Percentiles rank a stretch among this genome's conserved stretches.
phyloP scores from a whole-genome alignment of 805 yeast genomes.

The Candida adriatica region DNA sequence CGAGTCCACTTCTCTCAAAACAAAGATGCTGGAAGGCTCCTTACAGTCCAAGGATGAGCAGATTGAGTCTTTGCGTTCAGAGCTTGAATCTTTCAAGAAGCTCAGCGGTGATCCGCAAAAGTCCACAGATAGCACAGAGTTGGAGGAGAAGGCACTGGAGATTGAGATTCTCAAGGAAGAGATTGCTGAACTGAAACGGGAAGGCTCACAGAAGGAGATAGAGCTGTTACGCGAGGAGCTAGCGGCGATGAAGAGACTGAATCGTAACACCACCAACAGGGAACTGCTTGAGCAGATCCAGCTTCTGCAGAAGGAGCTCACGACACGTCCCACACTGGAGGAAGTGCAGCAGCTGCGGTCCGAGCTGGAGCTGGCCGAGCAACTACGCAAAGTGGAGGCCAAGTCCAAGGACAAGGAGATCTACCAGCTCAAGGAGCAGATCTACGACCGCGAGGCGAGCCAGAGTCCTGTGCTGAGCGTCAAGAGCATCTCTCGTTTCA shows the following conservation, averaged over 20 bases:
- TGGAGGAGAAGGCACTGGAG: conserved; percentile 21
- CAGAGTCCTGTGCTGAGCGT: no score
- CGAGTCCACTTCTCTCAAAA: no score
- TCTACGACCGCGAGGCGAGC: conserved; percentile 8
- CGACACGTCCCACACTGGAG: conserved; percentile 33
- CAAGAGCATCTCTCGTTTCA: no score
- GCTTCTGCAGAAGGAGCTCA: conserved; percentile 18
- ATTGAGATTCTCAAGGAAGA: conserved; percentile 21
- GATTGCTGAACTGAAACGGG: conserved; percentile 10
- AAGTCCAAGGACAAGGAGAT: conserved; percentile 24
- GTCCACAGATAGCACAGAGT: conserved; percentile 10
- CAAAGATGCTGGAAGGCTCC: no score
- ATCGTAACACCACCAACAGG: conserved; percentile 14
- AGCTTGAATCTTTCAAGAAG: conserved; percentile 2
- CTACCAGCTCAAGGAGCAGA: conserved; percentile 13
- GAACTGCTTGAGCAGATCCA: conserved; percentile 23
- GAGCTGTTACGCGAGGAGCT: conserved; percentile 7
- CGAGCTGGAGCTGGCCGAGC: conserved; percentile 35
- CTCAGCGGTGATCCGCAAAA: conserved; percentile 4
- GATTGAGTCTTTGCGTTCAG: conserved; percentile 1
- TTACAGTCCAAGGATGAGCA: conserved; percentile 5
- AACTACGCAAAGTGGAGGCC: conserved; percentile 24
- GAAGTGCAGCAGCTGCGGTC: conserved; percentile 40
- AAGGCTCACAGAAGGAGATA: conserved; percentile 6
- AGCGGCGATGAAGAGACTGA: conserved; percentile 5